Base-by-base conservation (phyloP, 148 eudicot species). In the Suaeda aralocaspica region DNA sequence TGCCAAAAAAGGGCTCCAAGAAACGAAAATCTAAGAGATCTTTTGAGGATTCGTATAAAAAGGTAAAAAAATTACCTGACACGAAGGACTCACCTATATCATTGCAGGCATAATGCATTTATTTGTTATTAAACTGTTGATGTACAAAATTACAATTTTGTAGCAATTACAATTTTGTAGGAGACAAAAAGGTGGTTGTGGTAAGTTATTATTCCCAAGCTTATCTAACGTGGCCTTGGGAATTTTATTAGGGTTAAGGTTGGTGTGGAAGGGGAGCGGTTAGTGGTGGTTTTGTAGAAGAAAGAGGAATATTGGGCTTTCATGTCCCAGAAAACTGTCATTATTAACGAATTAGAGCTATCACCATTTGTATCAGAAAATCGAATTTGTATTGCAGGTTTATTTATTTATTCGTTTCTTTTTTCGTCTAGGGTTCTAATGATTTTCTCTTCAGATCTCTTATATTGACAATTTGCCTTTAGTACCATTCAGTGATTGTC, bases 11-110 rank as follows among this genome's bases (percentile, higher is more conserved):
- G 70, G 26, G 73, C 59, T 77, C 78, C 1, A 92, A 89, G 80
- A 89, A 89, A 59, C 81, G 88, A 56, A 92, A 87, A 74, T 76
- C 88, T 7, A 73, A 74, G 2, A 80, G 76, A 75, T 86, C 93
- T 16, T 56, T 39, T 18, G 82, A 76, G 30, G 78, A 66, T 57
- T 67, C 74, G 31, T 70, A 63, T 44, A 87, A 89, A 68, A 85
- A 82, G 76, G 80, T 62, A 48, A 85, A 86, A 73, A 83, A 63
- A 18, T 63, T 78, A 46, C 81, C 80, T 44, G 21, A 64, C 42
- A 46, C 67, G 25, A 73, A 81, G 46, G 79, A 70, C 56, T 77
- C 86, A 61, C 73, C 88, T 46, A 62, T 84, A 78, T 44, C 86
- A 49, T 73, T 84, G 66, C 71, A 62, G 51, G 89, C 86, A 9